phyloP scores from a whole-genome alignment of 2,329 filamentous ascomycete genomes.

The Botrytis paeoniae region DNA sequence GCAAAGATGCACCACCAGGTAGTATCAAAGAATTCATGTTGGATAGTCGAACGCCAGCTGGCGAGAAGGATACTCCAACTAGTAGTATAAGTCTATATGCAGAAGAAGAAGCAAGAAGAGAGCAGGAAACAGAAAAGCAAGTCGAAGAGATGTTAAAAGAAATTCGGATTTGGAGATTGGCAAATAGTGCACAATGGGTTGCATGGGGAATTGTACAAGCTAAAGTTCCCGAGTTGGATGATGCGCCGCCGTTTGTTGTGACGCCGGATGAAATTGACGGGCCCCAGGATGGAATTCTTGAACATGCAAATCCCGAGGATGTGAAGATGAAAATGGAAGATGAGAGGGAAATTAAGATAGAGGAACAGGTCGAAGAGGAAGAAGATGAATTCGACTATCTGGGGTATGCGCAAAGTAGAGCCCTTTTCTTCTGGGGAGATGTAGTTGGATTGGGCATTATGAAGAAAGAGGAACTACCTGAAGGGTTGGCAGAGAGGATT shows the following conservation, averaged over 20 bases:
- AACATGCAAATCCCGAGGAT: background rate
- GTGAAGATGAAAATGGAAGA: constrained; percentile 8
- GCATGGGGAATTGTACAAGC: constrained; percentile 97
- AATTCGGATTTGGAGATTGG: constrained; percentile 78
- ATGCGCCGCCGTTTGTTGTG: constrained; percentile 3
- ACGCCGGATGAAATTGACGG: constrained; percentile 12
- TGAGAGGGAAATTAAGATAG: constrained; percentile 23
- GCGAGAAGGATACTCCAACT: constrained; percentile 29
- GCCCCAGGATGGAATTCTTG: background rate
- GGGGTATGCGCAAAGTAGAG: constrained; percentile 83
- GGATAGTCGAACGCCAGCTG: constrained; percentile 59
- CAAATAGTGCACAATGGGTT: constrained; percentile 87
- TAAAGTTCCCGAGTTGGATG: constrained; percentile 67
- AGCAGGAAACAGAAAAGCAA: constrained; percentile 63
- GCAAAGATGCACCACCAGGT: constrained; percentile 31
- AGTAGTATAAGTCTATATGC: constrained; percentile 42
- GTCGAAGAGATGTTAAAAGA: constrained; percentile 73
- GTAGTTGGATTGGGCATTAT: constrained; percentile 74
- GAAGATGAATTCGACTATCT: constrained; percentile 90
- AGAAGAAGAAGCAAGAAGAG: constrained; percentile 60
- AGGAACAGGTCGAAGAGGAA: constrained; percentile 32
- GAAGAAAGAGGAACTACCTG: constrained; percentile 71
- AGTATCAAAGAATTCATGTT: constrained; percentile 63
- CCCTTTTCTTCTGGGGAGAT: constrained; percentile 94
- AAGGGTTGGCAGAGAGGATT: constrained; percentile 58